Percentiles rank a stretch among this genome's conserved stretches.
phyloP scores from a whole-genome alignment of 2,329 filamentous ascomycete species.

The Fonsecaea erecta region DNA sequence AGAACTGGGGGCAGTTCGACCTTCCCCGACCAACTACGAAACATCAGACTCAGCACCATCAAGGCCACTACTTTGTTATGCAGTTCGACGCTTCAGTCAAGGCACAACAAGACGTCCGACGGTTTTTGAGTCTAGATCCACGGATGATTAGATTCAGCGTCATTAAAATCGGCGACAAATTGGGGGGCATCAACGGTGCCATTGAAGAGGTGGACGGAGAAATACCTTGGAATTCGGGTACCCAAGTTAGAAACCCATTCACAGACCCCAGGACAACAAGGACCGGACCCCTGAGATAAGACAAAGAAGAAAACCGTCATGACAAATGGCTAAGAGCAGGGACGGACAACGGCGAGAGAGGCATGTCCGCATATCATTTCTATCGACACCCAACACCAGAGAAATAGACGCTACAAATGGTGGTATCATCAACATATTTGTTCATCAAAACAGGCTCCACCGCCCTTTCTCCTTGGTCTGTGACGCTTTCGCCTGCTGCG shows the following conservation, averaged over 20 bases:
- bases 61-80: slow-evolving; percentile 97
- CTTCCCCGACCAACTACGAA: slow-evolving; percentile 79
- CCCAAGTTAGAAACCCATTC: slow-evolving; percentile 5
- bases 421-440: slow-evolving; percentile 19
- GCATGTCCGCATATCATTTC: slow-evolving; percentile 24
- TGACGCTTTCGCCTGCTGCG: slow-evolving; percentile 39
- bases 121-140: slow-evolving; percentile 81
- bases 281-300: neutral
- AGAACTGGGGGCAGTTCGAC: slow-evolving; percentile 93
- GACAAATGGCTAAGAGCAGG: neutral
- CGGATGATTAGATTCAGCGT: slow-evolving; percentile 85
- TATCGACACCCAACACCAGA: slow-evolving; percentile 11
- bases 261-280: slow-evolving; percentile 1
- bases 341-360: slow-evolving; percentile 11
- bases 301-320: neutral
- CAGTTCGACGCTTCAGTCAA: slow-evolving; percentile 81
- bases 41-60: slow-evolving; percentile 80
- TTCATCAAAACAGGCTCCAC: slow-evolving; percentile 51
- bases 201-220: slow-evolving; percentile 62
- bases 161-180: slow-evolving; percentile 77
- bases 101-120: slow-evolving; percentile 75
- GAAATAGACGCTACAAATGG: slow-evolving; percentile 29
- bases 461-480: slow-evolving; percentile 45
- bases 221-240: slow-evolving; percentile 55
- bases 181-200: slow-evolving; percentile 66